Conservation (phyloP, 148 eudicot genomes). For the Silene latifolia region DNA sequence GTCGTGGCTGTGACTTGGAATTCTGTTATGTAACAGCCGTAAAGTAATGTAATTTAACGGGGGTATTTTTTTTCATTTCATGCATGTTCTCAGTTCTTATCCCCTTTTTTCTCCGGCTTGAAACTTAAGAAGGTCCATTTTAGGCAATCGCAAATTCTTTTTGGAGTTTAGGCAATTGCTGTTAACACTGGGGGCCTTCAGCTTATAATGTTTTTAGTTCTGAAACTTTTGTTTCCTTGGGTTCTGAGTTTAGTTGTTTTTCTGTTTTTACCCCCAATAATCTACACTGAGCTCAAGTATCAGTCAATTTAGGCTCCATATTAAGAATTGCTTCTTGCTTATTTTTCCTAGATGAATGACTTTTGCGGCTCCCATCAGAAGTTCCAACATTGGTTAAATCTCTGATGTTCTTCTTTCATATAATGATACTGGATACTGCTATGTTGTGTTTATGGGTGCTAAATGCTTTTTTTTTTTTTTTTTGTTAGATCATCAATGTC, state of each 20-base stretch:
- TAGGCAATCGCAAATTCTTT: too few species aligned
- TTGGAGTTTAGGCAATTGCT: background rate
- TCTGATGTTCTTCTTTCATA: background rate
- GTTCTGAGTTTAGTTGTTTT: too few species aligned
- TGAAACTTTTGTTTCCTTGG: too few species aligned
- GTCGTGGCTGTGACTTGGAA: too few species aligned
- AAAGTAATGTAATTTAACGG: too few species aligned
- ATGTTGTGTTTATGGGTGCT: background rate
- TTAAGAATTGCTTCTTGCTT: background rate
- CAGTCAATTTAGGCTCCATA: background rate
- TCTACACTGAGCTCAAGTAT: background rate
- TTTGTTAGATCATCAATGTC: conserved; percentile 78
- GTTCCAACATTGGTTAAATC: background rate
- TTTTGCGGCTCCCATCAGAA: background rate
- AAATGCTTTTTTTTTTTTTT: conserved; percentile 20
- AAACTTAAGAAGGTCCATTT: too few species aligned
- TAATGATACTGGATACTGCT: background rate
- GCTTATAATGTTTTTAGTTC: too few species aligned
- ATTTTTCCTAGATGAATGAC: background rate
- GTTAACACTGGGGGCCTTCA: too few species aligned
- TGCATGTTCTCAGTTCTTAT: too few species aligned
- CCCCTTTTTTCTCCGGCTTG: too few species aligned
- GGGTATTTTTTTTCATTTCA: too few species aligned
- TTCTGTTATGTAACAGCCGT: too few species aligned
- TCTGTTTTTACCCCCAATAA: background rate